Conservation (phyloP, 2,329 filamentous ascomycete species). For the Byssochlamys sp. region DNA sequence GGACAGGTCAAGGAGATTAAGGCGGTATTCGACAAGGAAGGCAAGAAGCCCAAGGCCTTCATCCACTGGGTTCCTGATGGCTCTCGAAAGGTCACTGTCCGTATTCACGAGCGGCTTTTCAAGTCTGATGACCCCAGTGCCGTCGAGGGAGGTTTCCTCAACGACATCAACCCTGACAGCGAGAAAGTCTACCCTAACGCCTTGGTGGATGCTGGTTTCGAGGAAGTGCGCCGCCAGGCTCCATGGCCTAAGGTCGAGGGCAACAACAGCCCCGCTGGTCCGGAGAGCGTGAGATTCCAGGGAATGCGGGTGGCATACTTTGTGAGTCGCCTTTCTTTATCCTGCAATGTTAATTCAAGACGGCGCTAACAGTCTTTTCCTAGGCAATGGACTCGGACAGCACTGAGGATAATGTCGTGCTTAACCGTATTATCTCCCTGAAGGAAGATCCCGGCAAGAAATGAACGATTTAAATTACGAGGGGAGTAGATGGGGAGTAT, state of each 20-base stretch:
- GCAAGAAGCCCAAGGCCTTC: slow-evolving; percentile 58
- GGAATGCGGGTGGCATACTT: slow-evolving; percentile 83
- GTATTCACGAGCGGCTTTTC: slow-evolving; percentile 75
- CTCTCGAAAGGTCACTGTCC: slow-evolving; percentile 59
- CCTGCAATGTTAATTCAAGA: not conserved
- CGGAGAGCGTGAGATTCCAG: slow-evolving; percentile 78
- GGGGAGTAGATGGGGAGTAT: not conserved
- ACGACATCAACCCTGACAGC: slow-evolving; percentile 74
- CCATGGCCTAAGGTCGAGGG: slow-evolving; percentile 75
- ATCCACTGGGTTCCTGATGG: slow-evolving; percentile 82
- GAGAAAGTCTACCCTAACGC: slow-evolving; percentile 71
- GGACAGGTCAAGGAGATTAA: slow-evolving; percentile 58
- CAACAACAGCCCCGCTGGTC: slow-evolving; percentile 34
- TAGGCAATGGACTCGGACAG: slow-evolving; percentile 61
- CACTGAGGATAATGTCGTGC: slow-evolving; percentile 66
- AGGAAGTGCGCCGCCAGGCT: slow-evolving; percentile 61
- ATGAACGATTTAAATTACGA: not conserved
- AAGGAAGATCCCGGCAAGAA: slow-evolving; percentile 54
- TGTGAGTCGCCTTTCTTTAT: slow-evolving; percentile 34
- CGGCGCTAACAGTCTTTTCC: not conserved
- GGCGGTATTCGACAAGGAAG: slow-evolving; percentile 59
- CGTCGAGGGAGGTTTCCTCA: slow-evolving; percentile 68
- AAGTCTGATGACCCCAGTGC: slow-evolving; percentile 73
- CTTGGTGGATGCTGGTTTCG: slow-evolving; percentile 72
- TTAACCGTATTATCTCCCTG: slow-evolving; percentile 85